Evolutionary conservation across 2,329 filamentous ascomycete species (phyloP), one percentile per base, ranked within the genome.

Genomic region (Simplicillium sp.): DNA sequence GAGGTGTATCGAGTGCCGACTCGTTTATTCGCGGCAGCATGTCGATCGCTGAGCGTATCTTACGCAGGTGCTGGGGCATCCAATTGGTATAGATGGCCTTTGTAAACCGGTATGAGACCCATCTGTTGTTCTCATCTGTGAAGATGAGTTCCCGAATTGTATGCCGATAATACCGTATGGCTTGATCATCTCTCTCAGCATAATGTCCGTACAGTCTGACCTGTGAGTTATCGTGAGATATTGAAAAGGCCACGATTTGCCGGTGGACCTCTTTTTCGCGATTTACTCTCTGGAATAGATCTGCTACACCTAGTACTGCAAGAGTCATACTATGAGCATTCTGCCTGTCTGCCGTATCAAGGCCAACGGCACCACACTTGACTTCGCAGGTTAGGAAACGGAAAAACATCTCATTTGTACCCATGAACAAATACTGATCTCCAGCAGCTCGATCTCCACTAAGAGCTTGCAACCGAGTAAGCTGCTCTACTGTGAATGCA

Each of bases 351-450:
- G 58, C 56, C 14, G 58, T 43, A 41, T 61, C 50, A 11, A 64
- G 61, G 2, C 49, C 55, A 12, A 47, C 53, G 28, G 53, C 50
- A 34, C 62, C 57, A 43, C 59, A 67, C 49, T 69, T 70, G 4
- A 69, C 64, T 46, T 71, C 62, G 48, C 59, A 66, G 2, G 61
- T 60, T 1, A 71, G 51, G 45, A 70, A 71, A 12, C 64, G 65
- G 44, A 72, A 67, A 51, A 64, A 67, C 54, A 70, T 67, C 11
- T 61, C 51, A 38, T 55, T 63, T 14, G 62, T 71, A 13, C 52
- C 60, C 53, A 66, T 63, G 44, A 70, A 68, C 46, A 51, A 59
- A 16, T 57, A 70, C 38, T 46, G 46, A 42, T 62, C 54, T 16
- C 51, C 49, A 36, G 38, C 41, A 29, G 54, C 38, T 7, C 56